Evolutionary conservation across 768 basidiomycete species (phyloP).

Genomic region (Tylopilus sp.): DNA sequence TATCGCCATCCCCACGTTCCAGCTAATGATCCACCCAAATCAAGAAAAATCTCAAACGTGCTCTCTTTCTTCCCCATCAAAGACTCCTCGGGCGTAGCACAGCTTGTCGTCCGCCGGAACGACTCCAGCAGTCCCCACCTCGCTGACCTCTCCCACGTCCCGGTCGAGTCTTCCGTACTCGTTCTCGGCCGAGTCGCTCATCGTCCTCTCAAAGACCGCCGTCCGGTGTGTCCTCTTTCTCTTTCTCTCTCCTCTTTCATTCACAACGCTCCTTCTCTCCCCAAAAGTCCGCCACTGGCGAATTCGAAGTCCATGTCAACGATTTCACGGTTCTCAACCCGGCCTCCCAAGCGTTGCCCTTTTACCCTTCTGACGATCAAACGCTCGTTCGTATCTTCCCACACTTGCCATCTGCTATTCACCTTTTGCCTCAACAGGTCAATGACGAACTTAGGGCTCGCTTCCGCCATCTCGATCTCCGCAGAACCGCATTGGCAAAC

Average conservation of each 20-base stretch:
- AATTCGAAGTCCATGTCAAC: slow-evolving; percentile 77
- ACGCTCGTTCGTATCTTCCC: slow-evolving; percentile 56
- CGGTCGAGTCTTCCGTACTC: slow-evolving; percentile 75
- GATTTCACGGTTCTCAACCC: slow-evolving; percentile 76
- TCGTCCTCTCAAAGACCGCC: slow-evolving; percentile 60
- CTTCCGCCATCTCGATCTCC: slow-evolving; percentile 87
- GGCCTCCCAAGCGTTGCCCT: slow-evolving; percentile 70
- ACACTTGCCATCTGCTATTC: neutral
- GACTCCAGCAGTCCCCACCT: slow-evolving; percentile 25
- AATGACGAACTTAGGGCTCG: slow-evolving; percentile 84
- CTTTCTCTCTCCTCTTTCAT: neutral
- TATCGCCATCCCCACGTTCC: slow-evolving; percentile 24
- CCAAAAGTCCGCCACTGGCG: slow-evolving; percentile 57
- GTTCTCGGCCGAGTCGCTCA: slow-evolving; percentile 69
- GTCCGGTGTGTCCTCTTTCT: slow-evolving; percentile 44
- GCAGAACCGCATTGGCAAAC: slow-evolving; percentile 64
- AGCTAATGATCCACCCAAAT: slow-evolving; percentile 34
- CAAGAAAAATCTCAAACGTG: slow-evolving; percentile 62
- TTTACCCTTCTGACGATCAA: slow-evolving; percentile 73
- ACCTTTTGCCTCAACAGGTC: slow-evolving; percentile 43
- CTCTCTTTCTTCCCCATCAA: slow-evolving; percentile 86
- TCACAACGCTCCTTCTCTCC: slow-evolving; percentile 8
- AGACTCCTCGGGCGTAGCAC: slow-evolving; percentile 72
- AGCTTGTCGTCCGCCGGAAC: slow-evolving; percentile 66
- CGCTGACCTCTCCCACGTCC: slow-evolving; percentile 53